Percentiles rank a stretch among this genome's conserved stretches.
Conservation (phyloP, 2,329 filamentous ascomycete genomes). For the Colletotrichum liaoningense region DNA sequence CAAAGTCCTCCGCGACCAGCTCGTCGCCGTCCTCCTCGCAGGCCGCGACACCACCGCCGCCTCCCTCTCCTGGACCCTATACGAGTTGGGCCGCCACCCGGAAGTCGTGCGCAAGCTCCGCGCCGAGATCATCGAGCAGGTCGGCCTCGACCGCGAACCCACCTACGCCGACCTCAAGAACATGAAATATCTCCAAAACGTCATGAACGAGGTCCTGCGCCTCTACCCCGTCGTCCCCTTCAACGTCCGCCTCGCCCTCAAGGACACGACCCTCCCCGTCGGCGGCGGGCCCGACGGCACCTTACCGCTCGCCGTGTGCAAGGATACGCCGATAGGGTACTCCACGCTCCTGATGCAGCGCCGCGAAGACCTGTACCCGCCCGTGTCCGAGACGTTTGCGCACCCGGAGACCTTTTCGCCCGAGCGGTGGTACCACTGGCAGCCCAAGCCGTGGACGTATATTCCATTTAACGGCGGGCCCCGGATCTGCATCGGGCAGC, state of each 20-base stretch:
- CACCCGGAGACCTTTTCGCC: constrained; percentile 68
- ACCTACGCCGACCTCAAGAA: constrained; percentile 86
- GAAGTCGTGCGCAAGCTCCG: constrained; percentile 75
- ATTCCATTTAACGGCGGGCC: constrained; percentile 82
- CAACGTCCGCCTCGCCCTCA: constrained; percentile 79
- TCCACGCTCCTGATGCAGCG: constrained; percentile 80
- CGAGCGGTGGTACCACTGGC: constrained; percentile 74
- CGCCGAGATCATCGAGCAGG: constrained; percentile 73
- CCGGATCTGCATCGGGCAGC: constrained; percentile 81
- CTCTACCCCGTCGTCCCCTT: constrained; percentile 83
- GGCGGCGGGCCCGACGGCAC: constrained; percentile 75
- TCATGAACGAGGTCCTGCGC: constrained; percentile 82
- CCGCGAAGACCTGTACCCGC: constrained; percentile 70
- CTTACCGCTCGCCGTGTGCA: constrained; percentile 72
- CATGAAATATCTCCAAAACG: constrained; percentile 84
- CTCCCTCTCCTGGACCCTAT: constrained; percentile 84
- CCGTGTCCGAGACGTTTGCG: constrained; percentile 56
- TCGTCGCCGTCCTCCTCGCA: constrained; percentile 84
- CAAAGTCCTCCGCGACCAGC: constrained; percentile 83
- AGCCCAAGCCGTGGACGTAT: constrained; percentile 76
- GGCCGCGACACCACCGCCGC: constrained; percentile 89
- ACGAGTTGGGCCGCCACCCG: constrained; percentile 82
- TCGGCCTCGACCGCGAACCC: constrained; percentile 72
- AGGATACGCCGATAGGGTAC: constrained; percentile 75
- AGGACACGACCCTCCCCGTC: constrained; percentile 79